Evolutionary conservation across 2,329 filamentous ascomycete genomes (phyloP).

Genomic region (Nemania serpens): DNA sequence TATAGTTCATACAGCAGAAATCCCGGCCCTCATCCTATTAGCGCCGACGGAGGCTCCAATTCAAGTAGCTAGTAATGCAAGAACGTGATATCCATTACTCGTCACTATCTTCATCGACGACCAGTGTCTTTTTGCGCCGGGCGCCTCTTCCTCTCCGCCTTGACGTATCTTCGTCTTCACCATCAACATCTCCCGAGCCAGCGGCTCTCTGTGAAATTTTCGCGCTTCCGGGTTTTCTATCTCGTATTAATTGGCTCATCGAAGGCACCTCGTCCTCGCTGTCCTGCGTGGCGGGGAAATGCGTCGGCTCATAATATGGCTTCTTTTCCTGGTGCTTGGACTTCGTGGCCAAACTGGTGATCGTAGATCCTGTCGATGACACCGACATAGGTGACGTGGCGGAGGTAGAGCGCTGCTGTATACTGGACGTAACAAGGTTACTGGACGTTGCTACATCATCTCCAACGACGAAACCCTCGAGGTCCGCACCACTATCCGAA

Average conservation of each 20-base stretch:
- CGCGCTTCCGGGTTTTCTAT: slow-evolving; percentile 14
- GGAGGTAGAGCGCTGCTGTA: slow-evolving; percentile 27
- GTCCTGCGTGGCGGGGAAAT: slow-evolving; percentile 32
- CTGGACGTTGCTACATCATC: slow-evolving; percentile 41
- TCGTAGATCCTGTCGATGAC: slow-evolving; percentile 29
- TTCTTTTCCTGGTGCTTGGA: slow-evolving; percentile 20
- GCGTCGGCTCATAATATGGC: slow-evolving; percentile 32
- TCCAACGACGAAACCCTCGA: slow-evolving; percentile 41
- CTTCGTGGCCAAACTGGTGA: slow-evolving; percentile 6
- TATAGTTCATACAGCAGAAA: neutral
- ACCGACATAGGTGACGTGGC: slow-evolving; percentile 35
- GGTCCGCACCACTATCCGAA: slow-evolving; percentile 41
- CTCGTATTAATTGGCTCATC: slow-evolving; percentile 38
- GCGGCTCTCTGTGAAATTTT: neutral
- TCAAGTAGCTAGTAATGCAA: slow-evolving; percentile 17
- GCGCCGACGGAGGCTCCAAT: neutral
- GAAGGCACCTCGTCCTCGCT: slow-evolving; percentile 37
- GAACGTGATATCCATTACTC: slow-evolving; percentile 15
- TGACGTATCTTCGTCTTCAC: slow-evolving; percentile 15
- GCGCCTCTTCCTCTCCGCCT: neutral
- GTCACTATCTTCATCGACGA: slow-evolving; percentile 28
- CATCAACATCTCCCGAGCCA: slow-evolving; percentile 3
- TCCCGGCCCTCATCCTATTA: neutral
- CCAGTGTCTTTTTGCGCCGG: slow-evolving; percentile 14
- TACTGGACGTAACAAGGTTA: slow-evolving; percentile 35